Conservation (phyloP, 2,329 filamentous ascomycete genomes). For the Stagonosporopsis vannaccii region DNA sequence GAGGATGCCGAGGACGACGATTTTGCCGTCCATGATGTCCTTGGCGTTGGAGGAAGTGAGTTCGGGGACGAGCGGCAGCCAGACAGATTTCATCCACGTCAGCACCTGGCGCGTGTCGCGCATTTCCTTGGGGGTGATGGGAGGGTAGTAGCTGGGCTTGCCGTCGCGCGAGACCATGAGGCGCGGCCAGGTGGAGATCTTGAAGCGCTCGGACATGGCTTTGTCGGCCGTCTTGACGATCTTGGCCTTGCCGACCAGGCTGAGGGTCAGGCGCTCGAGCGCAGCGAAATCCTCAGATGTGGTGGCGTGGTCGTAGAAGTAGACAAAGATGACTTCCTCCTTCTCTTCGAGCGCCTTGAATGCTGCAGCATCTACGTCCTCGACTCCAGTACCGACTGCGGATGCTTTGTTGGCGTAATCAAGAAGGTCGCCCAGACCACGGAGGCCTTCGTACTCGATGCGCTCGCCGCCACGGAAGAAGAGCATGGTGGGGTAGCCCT, state of each 20-base stretch:
- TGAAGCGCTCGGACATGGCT: slow-evolving; percentile 80
- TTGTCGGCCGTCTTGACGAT: slow-evolving; percentile 89
- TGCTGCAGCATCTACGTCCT: slow-evolving; percentile 76
- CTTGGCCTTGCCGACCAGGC: slow-evolving; percentile 88
- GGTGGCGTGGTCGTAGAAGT: slow-evolving; percentile 97
- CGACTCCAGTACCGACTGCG: slow-evolving; percentile 76
- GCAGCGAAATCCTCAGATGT: slow-evolving; percentile 91
- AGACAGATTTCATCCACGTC: slow-evolving; percentile 94
- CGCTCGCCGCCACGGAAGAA: slow-evolving; percentile 93
- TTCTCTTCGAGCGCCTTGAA: slow-evolving; percentile 88
- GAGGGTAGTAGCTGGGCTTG: slow-evolving; percentile 87
- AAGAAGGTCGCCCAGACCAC: slow-evolving; percentile 89
- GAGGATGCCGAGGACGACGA: slow-evolving; percentile 91
- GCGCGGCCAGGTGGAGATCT: slow-evolving; percentile 96
- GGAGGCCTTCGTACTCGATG: slow-evolving; percentile 90
- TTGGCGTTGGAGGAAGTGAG: slow-evolving; percentile 88
- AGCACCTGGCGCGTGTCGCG: slow-evolving; percentile 82
- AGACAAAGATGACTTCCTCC: slow-evolving; percentile 94
- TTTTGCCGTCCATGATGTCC: slow-evolving; percentile 93
- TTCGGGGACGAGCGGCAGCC: slow-evolving; percentile 95
- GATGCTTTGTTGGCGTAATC: slow-evolving; percentile 87
- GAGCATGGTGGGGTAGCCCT: slow-evolving; percentile 84
- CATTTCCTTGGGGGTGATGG: slow-evolving; percentile 89
- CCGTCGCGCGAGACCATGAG: slow-evolving; percentile 89
- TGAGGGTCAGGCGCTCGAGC: slow-evolving; percentile 84